A percentile compares a stretch with the other conserved stretches of the same genome.
phyloP scores from a whole-genome alignment of 257 asterid species.

The Solanum pimpinellifolium region DNA sequence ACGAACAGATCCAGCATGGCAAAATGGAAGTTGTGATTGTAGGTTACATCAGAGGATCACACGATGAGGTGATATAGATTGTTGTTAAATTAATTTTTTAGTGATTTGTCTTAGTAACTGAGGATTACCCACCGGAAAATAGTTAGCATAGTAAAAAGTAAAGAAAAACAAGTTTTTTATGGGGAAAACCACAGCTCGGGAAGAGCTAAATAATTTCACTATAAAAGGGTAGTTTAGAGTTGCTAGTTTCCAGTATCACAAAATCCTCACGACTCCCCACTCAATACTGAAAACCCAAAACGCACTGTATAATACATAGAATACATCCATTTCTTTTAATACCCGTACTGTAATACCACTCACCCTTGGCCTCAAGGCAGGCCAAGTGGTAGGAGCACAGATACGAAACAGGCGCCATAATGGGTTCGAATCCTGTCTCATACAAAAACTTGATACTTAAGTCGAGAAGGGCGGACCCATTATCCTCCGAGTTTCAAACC shows the following conservation, averaged over 20 bases:
- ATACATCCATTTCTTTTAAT: neutral
- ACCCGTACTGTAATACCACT: neutral
- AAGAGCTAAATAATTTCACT: neutral
- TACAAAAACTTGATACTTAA: neutral
- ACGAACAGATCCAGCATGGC: slow-evolving; percentile 11
- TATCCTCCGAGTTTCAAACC: neutral
- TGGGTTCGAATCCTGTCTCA: neutral
- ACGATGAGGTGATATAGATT: slow-evolving; percentile 24
- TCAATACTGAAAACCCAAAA: neutral
- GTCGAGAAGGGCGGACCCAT: neutral
- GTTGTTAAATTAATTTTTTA: neutral
- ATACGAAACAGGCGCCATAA: neutral
- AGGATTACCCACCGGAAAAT: neutral
- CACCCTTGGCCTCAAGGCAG: neutral
- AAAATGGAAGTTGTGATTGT: slow-evolving; percentile 47
- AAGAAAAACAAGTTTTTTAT: neutral
- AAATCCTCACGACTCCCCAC: neutral
- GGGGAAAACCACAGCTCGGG: neutral
- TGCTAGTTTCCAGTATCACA: neutral
- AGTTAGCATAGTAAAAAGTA: neutral
- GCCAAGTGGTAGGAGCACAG: neutral
- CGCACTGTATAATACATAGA: neutral
- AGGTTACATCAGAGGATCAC: slow-evolving; percentile 55
- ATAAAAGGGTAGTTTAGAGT: neutral
- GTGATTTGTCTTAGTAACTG: neutral